Evolutionary conservation across 495 filamentous ascomycete genomes (phyloP).

Genomic region (Aspergillus taichungensis): DNA sequence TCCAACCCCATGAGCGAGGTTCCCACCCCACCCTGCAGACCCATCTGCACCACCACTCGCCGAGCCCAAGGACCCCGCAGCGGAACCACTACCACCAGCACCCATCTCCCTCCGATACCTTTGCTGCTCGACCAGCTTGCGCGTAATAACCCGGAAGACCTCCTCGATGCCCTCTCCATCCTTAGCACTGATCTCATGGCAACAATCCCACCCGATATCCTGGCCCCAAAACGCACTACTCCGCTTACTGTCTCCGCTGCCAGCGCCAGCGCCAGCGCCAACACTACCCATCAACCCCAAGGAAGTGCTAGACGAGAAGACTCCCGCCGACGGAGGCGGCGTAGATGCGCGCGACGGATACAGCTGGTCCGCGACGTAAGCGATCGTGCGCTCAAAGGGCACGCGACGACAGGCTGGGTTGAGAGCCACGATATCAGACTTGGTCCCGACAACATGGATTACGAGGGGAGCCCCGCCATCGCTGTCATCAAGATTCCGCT

Average conservation of each 20-base stretch:
- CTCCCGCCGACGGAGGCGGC: conserved; percentile 52
- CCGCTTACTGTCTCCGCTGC: conserved; percentile 47
- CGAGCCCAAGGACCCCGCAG: neutral
- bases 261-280: too few relatives aligned
- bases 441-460: conserved; percentile 95
- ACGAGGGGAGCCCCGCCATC: conserved; percentile 57
- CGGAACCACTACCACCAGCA: neutral
- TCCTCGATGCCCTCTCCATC: conserved; percentile 95
- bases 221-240: conserved; percentile 84
- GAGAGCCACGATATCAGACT: conserved; percentile 78
- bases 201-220: conserved; percentile 90
- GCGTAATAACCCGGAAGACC: conserved; percentile 88
- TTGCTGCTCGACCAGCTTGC: conserved; percentile 90
- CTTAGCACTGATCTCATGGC: conserved; percentile 91
- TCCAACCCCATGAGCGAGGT: conserved; percentile 30
- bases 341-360: conserved; percentile 56
- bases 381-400: conserved; percentile 88
- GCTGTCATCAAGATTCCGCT: conserved; percentile 48
- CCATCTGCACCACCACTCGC: neutral
- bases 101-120: conserved; percentile 41
- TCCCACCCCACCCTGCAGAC: conserved; percentile 3
- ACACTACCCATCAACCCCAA: conserved; percentile 48
- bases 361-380: conserved; percentile 86
- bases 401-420: conserved; percentile 71
- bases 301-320: conserved; percentile 27